A percentile compares a stretch with the other conserved stretches of the same genome.
These are phyloP conservation scores for Lathyrus tuberosus DNA, from an alignment of 306 rosid species.

Conservation along the genomic window DNA sequence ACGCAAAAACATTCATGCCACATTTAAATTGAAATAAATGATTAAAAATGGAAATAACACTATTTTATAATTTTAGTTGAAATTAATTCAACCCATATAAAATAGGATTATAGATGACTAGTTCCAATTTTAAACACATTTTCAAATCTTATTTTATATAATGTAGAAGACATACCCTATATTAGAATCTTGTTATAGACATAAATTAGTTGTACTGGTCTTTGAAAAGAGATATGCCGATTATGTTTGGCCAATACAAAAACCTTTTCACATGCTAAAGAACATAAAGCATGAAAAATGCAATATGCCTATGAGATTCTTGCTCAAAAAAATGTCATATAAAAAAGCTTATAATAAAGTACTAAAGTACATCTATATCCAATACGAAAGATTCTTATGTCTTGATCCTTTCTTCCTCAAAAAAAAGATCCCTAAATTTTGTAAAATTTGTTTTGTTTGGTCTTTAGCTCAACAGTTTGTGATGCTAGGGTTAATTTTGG, in stretches of 20 bases:
- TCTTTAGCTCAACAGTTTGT: constrained; percentile 22
- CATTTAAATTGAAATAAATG: too few relatives aligned
- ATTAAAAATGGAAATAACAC: too few relatives aligned
- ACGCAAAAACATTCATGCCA: too few relatives aligned
- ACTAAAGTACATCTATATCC: constrained; percentile 36
- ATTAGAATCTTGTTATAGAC: not conserved
- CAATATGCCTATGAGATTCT: constrained; percentile 43
- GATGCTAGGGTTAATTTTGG: constrained; percentile 33
- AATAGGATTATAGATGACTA: too few relatives aligned
- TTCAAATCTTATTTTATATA: too few relatives aligned
- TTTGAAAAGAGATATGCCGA: not conserved
- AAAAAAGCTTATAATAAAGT: constrained; percentile 31
- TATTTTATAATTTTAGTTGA: too few relatives aligned
- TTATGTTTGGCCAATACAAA: constrained; percentile 1
- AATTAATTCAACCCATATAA: too few relatives aligned
- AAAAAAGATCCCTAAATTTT: constrained; percentile 24
- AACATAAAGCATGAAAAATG: constrained; percentile 36
- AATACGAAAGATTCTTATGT: constrained; percentile 44
- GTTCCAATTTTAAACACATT: too few relatives aligned
- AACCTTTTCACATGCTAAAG: constrained; percentile 37
- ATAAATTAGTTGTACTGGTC: not conserved
- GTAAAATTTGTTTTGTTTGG: constrained; percentile 38
- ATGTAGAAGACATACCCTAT: not conserved
- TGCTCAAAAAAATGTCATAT: constrained; percentile 29
- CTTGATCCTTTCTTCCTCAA: constrained; percentile 33